Evolutionary conservation across 768 basidiomycete species (phyloP), one percentile per base, ranked within the genome.

Genomic region (Hypsizygus marmoreus): DNA sequence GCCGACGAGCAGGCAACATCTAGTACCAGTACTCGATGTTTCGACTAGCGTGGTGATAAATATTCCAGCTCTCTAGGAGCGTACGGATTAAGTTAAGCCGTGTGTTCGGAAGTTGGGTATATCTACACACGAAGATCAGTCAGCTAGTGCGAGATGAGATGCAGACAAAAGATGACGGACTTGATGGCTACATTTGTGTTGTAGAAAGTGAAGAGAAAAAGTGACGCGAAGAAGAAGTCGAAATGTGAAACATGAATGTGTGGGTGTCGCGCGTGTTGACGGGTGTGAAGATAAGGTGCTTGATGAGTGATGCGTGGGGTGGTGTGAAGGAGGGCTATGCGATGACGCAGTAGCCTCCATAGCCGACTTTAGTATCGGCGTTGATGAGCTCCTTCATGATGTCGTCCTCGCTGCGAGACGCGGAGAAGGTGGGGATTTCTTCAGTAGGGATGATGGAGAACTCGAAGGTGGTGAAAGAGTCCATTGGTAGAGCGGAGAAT

Each of bases 381-480:
- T 52, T 24, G n/a, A 43, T 31, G 9, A 52, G 51, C 14, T 52
- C 45, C 39, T 40, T 35, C 42, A 52, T 52, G 35, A 40, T 35
- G 40, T 52, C 46, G 6, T 12, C 17, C 5, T 40, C 31, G 16
- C 16, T 24, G 30, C 14, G 25, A 16, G 28, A 25, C 12, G 30
- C 29, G 11, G 29, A 1, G 23, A 26, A 38, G 6, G 6, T 10
- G n/a, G 34, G 20, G 17, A 14, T 16, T 24, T 39, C 36, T 13
- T 29, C 35, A n/a, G n/a, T n/a, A n/a, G n/a, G n/a, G n/a, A n/a
- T n/a, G n/a, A n/a, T n/a, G n/a, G n/a, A n/a, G n/a, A n/a, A n/a
- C n/a, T n/a, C n/a, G n/a, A n/a, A n/a, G n/a, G n/a, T n/a, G n/a
- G n/a, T n/a, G n/a, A n/a, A n/a, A n/a, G n/a, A n/a, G n/a, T n/a